Percentiles rank a stretch among this genome's conserved stretches.
Evolutionary conservation across 1,139 yeast genomes (phyloP).

Genomic region (Pneumocystis carinii): DNA sequence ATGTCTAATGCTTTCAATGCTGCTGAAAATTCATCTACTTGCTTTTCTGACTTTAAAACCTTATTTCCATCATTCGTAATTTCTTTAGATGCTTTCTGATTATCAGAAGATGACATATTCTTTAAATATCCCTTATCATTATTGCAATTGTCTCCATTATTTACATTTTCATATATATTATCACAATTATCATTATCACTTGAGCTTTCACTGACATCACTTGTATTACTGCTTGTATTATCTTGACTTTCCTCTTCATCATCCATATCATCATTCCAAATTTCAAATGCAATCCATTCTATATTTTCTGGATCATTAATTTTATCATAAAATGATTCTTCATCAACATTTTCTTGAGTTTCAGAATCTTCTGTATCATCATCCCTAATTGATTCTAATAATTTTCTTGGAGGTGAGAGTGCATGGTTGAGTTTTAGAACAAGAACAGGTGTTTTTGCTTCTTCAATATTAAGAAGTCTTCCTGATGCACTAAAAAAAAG

Average conservation of each 20-base stretch:
- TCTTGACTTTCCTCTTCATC: slow-evolving; percentile 18
- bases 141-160: slow-evolving; percentile 9
- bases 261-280: slow-evolving; percentile 25
- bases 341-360: slow-evolving; percentile 18
- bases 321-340: slow-evolving; percentile 17
- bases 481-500: slow-evolving; percentile 67
- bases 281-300: slow-evolving; percentile 43
- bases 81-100: background rate
- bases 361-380: slow-evolving; percentile 7
- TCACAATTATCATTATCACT: slow-evolving; percentile 8
- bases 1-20: slow-evolving; percentile 9
- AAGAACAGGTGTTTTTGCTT: slow-evolving; percentile 51
- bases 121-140: background rate
- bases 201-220: slow-evolving; percentile 18
- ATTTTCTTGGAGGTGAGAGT: slow-evolving; percentile 14
- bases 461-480: slow-evolving; percentile 46
- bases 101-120: background rate
- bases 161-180: slow-evolving; percentile 1
- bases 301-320: slow-evolving; percentile 15
- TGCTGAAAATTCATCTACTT: slow-evolving; percentile 7
- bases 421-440: slow-evolving; percentile 38
- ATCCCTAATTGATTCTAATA: slow-evolving; percentile 2
- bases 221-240: slow-evolving; percentile 17
- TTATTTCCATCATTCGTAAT: background rate
- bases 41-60: background rate